Base-by-base conservation (phyloP, 2,329 filamentous ascomycete species). In the Sphaerulina vaccinii region DNA sequence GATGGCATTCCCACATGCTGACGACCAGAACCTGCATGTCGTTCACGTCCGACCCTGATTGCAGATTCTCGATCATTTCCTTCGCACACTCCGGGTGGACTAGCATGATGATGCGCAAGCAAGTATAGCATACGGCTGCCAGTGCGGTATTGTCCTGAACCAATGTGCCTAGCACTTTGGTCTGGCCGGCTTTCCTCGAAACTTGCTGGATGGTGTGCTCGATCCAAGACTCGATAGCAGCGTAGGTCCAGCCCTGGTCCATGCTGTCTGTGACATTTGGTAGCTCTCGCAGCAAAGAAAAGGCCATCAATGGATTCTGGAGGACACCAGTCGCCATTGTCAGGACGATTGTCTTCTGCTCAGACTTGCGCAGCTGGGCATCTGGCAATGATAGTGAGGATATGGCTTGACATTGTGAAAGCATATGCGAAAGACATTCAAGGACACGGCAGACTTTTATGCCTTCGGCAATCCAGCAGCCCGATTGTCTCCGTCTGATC, bases 201-300 rank as follows among this genome's bases (percentile, higher is more conserved):
- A 47, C 15, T n/a, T 47, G 21, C 11, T 47, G 44, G 16, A 47
- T 47, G 3, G 44, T 47, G 7, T 47, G 33, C 21, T 47, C 44
- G 5, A 47, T 47, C 44, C 44, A 47, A 9, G 44, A 47, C 19
- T 47, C 44, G 16, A 47, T 47, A 10, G 44, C 44, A 38, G 44
- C 37, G 3, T 47, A 37, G 2, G 44, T 47, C 44, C 44, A 47
- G 23, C 44, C 44, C 21, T 47, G 44, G 33, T 39, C 33, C 44
- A 47, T 47, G 44, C 44, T 47, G 18, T 32, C 44, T 29, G 44
- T 47, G 10, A 38, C 44, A 18, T 47, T 32, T 1, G 44, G 44
- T 11, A 47, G 33, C 16, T 46, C 42, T 36, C 33, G 44, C 11
- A 38, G 4, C 13, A 47, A 22, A 29, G 44, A 47, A 22, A 47